phyloP scores from a whole-genome alignment of 2,329 filamentous ascomycete genomes.

The Coleophoma crateriformis region DNA sequence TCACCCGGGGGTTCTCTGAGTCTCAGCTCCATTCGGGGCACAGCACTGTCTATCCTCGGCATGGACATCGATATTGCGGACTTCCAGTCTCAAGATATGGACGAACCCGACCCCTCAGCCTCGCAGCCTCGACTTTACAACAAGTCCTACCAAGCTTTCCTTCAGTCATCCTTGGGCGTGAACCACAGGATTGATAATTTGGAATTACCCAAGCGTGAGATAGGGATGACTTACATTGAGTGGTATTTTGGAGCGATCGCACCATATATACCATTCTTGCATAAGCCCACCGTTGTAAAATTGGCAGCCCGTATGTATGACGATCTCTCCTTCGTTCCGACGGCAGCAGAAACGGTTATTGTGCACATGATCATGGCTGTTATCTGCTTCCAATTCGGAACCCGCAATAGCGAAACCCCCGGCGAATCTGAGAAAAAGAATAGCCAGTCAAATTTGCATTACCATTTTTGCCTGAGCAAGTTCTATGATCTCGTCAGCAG shows the following conservation, averaged over 20 bases:
- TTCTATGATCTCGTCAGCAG: constrained; percentile 59
- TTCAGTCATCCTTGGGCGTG: constrained; percentile 58
- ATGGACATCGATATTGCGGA: constrained; percentile 74
- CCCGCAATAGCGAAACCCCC: constrained; percentile 56
- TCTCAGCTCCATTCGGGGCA: constrained; percentile 70
- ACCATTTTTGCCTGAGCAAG: constrained; percentile 67
- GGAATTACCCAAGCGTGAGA: constrained; percentile 56
- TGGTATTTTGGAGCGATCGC: constrained; percentile 73
- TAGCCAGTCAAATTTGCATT: constrained; percentile 68
- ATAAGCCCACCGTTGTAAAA: constrained; percentile 66
- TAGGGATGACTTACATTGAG: constrained; percentile 63
- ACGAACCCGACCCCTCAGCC: constrained; percentile 47
- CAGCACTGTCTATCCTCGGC: constrained; percentile 71
- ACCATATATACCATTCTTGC: constrained; percentile 69
- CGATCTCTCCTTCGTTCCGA: constrained; percentile 57
- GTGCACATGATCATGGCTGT: constrained; percentile 77
- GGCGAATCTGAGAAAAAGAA: constrained; percentile 50
- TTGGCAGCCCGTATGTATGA: constrained; percentile 67
- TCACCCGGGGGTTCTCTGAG: constrained; percentile 48
- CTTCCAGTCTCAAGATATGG: constrained; percentile 61
- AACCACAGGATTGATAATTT: constrained; percentile 50
- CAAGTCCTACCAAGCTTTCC: constrained; percentile 66
- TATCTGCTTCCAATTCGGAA: constrained; percentile 72
- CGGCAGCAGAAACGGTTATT: constrained; percentile 59
- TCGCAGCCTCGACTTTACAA: constrained; percentile 49